These are phyloP conservation scores for Spergularia bocconei DNA, from an alignment of 148 eudicot species.

Conservation along the genomic window DNA sequence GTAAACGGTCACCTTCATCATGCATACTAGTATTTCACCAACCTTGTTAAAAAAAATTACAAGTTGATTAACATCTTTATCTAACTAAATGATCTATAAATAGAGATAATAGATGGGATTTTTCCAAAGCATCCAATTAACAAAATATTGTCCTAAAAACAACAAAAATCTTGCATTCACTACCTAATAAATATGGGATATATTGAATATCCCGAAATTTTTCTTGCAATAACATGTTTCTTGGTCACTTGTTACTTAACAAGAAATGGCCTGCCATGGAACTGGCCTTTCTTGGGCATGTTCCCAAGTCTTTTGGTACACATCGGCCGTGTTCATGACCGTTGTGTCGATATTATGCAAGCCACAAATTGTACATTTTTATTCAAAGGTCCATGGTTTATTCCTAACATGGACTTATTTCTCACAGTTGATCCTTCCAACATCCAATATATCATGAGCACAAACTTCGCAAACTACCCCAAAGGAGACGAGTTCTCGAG, in stretches of 20 bases:
- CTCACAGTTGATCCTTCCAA: constrained; percentile 31
- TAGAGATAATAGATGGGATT: not conserved
- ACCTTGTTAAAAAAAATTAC: not conserved
- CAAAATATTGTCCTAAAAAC: not conserved
- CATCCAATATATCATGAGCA: constrained; percentile 32
- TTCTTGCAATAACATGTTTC: constrained; percentile 27
- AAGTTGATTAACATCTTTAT: not conserved
- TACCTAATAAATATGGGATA: constrained; percentile 10
- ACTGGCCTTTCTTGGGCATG: constrained; percentile 37
- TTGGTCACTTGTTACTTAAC: constrained; percentile 32
- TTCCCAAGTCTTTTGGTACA: constrained; percentile 28
- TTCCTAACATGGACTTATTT: constrained; percentile 28
- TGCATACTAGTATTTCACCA: not conserved
- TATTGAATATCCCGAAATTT: constrained; percentile 33
- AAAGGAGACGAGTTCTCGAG: constrained; percentile 30
- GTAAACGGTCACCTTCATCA: no score
- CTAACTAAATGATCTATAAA: constrained; percentile 13
- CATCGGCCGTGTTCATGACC: constrained; percentile 22
- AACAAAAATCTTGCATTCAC: not conserved
- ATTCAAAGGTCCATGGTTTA: constrained; percentile 34
- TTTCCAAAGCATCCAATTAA: not conserved
- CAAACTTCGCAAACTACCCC: constrained; percentile 32
- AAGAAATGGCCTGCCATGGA: constrained; percentile 33
- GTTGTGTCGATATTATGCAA: constrained; percentile 23
- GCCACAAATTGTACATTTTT: constrained; percentile 17